Percentiles rank a stretch among this genome's conserved stretches.
phyloP scores from a whole-genome alignment of 345 rosid species.

The Trapa incisa region DNA sequence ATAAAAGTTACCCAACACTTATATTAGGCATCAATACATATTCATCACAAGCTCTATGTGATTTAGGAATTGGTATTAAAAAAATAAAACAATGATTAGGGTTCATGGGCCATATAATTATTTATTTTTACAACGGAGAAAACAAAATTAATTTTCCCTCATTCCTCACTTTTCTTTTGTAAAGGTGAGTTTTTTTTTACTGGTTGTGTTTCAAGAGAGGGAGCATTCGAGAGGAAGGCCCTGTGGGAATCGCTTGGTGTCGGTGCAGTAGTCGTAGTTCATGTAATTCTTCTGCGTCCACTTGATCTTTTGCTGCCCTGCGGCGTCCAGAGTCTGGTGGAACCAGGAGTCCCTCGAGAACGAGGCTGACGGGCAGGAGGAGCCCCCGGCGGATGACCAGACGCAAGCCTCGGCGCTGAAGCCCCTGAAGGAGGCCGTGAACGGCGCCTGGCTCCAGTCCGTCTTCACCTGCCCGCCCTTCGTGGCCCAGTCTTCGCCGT shows the following conservation, averaged over 20 bases:
- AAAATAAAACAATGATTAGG: too few species aligned
- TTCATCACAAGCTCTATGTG: too few species aligned
- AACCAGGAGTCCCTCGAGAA: constrained; percentile 21
- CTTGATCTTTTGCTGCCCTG: constrained; percentile 23
- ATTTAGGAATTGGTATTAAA: too few species aligned
- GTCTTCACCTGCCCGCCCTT: constrained; percentile 62
- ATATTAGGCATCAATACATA: too few species aligned
- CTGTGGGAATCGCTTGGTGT: constrained; percentile 40
- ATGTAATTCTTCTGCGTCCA: constrained; percentile 44
- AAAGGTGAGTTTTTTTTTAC: background rate
- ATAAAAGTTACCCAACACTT: too few species aligned
- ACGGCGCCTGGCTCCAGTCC: constrained; percentile 57
- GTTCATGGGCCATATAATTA: too few species aligned
- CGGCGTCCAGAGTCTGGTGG: constrained; percentile 23
- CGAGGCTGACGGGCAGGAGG: constrained; percentile 26
- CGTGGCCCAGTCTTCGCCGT: constrained; percentile 71
- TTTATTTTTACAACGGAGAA: too few species aligned
- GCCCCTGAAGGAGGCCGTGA: constrained; percentile 45
- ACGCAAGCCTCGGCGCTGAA: constrained; percentile 41
- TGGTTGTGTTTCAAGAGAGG: background rate
- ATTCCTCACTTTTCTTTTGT: background rate
- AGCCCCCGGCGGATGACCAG: constrained; percentile 21
- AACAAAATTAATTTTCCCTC: too few species aligned
- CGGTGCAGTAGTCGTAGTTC: constrained; percentile 46
- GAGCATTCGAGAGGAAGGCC: constrained; percentile 43